A percentile compares a stretch with the other conserved stretches of the same genome.
Conservation (phyloP, 495 filamentous ascomycete genomes). For the Xylaria sp. region DNA sequence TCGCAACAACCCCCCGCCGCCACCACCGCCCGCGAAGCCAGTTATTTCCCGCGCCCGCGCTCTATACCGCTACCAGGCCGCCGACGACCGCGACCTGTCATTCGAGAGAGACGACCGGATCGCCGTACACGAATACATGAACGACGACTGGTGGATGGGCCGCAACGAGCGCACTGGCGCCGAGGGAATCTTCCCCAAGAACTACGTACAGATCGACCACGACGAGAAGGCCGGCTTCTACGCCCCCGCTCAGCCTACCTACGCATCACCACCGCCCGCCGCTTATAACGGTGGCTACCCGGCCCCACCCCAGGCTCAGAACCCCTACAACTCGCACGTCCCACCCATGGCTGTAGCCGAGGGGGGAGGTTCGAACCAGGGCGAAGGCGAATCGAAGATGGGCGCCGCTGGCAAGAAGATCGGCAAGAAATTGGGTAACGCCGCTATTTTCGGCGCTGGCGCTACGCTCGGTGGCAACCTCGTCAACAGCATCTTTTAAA, state of each 20-base stretch:
- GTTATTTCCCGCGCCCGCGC: constrained; percentile 77
- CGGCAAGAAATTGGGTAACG: constrained; percentile 78
- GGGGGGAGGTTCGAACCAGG: constrained; percentile 29
- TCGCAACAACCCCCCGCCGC: constrained; percentile 53
- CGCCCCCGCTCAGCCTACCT: constrained; percentile 41
- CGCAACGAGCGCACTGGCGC: constrained; percentile 77
- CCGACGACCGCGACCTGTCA: constrained; percentile 78
- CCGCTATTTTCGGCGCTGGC: constrained; percentile 83
- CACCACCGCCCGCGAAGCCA: constrained; percentile 59
- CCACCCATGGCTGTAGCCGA: constrained; percentile 57
- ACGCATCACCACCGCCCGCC: constrained; percentile 31
- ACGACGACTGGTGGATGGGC: constrained; percentile 96
- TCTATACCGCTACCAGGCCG: constrained; percentile 79
- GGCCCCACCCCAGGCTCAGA: constrained; percentile 46
- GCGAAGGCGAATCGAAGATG: constrained; percentile 52
- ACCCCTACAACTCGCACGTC: constrained; percentile 58
- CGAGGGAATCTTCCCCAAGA: constrained; percentile 90
- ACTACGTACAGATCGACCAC: constrained; percentile 73
- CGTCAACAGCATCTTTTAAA: constrained; percentile 89
- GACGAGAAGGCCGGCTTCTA: constrained; percentile 45
- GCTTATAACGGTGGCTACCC: constrained; percentile 38
- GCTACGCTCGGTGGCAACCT: constrained; percentile 91
- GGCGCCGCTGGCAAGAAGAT: constrained; percentile 72
- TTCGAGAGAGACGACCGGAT: constrained; percentile 79
- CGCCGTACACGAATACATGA: constrained; percentile 86